Base-by-base conservation (phyloP, 1,284 basidiomycete species). In the Xerocomus minutiporus region DNA sequence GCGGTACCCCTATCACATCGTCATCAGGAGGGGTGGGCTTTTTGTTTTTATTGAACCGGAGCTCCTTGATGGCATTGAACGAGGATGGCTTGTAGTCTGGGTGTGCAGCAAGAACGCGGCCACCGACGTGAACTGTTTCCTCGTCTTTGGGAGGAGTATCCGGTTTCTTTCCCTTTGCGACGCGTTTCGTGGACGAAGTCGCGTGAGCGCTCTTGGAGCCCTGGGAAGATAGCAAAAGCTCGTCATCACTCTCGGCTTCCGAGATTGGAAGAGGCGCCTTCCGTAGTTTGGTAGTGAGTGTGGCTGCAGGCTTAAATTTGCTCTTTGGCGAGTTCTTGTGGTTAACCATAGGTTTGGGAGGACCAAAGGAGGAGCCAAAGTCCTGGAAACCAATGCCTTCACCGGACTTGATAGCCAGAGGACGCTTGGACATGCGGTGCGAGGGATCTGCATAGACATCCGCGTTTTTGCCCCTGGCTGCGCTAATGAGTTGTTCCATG, bases 31-130 rank as follows among this genome's bases (percentile, higher is more conserved):
- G 31, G 1, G 13, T 12, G 9, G 1, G 35, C 46, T 54, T 55
- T 59, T 54, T 63, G 46, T 45, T 71, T 59, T 71, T 77, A 12
- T 54, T 74, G 60, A 79, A 78, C 23, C 65, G 70, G 28, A 75
- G 50, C 0, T 0, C 2, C 55, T 62, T 63, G 34, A 62, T 0
- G 4, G 26, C 17, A 5, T 23, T 4, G 1, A 4, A 3, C 1
- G 54, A 43, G 1, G 61, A 59, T 0, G 62, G 65, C 42, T 51
- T 63, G 42, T 29, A 71, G 36, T 55, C 20, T 1, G 66, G 67
- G 40, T 67, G 65, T 32, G 50, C 62, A 12, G 40, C 0, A 38
- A 64, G 50, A 29, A 50, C 3, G 40, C 40, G 60, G 23, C 64
- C 65, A 1, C 57, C 23, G 51, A 65, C 46, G 31, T 35, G 42